These are phyloP conservation scores for Tuber melanosporum DNA, from an alignment of 495 filamentous ascomycete species.

Conservation along the genomic window DNA sequence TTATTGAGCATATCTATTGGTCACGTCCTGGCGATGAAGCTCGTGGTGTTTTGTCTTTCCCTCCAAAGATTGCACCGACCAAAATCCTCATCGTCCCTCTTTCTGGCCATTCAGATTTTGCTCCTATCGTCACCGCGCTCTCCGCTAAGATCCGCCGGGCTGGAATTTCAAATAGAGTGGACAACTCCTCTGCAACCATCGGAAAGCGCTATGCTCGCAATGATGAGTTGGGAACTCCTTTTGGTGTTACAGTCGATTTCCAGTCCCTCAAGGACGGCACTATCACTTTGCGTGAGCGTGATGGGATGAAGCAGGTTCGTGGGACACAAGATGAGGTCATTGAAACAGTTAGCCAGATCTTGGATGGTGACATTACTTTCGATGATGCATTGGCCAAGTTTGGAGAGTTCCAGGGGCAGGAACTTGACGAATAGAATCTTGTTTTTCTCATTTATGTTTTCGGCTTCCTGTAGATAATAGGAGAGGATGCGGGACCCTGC, in stretches of 20 bases:
- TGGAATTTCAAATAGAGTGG: slow-evolving; percentile 59
- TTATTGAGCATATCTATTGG: slow-evolving; percentile 63
- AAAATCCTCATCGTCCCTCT: slow-evolving; percentile 72
- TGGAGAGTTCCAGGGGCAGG: slow-evolving; percentile 63
- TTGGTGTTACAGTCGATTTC: slow-evolving; percentile 68
- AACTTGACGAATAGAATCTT: slow-evolving; percentile 46
- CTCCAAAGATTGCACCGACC: slow-evolving; percentile 63
- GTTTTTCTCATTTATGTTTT: not conserved
- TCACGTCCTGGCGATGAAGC: slow-evolving; percentile 58
- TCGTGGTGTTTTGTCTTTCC: slow-evolving; percentile 69
- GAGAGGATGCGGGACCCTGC: not conserved
- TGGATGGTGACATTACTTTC: slow-evolving; percentile 34
- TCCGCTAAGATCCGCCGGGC: slow-evolving; percentile 54
- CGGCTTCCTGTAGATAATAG: not conserved
- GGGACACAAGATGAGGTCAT: slow-evolving; percentile 58
- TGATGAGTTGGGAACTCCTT: slow-evolving; percentile 66
- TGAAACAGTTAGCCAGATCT: slow-evolving; percentile 52
- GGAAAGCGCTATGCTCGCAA: slow-evolving; percentile 69
- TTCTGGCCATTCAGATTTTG: slow-evolving; percentile 57
- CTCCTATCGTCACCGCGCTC: slow-evolving; percentile 52
- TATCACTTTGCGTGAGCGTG: slow-evolving; percentile 66
- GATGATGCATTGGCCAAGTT: slow-evolving; percentile 50
- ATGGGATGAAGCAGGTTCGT: slow-evolving; percentile 66
- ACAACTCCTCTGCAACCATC: slow-evolving; percentile 62
- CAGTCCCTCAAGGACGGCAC: slow-evolving; percentile 65